Percentiles rank a stretch among this genome's conserved stretches.
Evolutionary conservation across 1,284 basidiomycete species (phyloP).

Genomic region (Neotropicomus parvogracilis): DNA sequence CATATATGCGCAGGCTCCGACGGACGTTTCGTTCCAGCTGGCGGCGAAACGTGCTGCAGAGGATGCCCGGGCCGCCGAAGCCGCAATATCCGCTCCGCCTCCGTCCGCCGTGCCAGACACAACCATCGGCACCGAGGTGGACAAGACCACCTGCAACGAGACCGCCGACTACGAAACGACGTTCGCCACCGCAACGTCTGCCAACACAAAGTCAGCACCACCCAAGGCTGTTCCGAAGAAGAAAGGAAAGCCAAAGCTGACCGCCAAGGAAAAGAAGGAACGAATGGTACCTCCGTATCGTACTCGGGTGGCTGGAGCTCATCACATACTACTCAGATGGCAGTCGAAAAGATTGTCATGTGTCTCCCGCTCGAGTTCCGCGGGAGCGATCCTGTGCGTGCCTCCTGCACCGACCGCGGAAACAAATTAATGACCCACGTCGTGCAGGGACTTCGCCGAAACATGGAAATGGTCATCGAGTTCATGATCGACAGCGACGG

Average conservation of each 20-base stretch:
- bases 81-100: constrained; percentile 15
- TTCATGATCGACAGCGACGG: constrained; percentile 56
- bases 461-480: constrained; percentile 77
- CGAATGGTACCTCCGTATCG: constrained; percentile 51
- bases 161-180: constrained; percentile 31
- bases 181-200: constrained; percentile 42
- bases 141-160: constrained; percentile 46
- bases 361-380: constrained; percentile 87
- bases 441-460: constrained; percentile 60
- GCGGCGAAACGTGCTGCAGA: constrained; percentile 59
- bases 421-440: not conserved
- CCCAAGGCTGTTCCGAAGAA: constrained; percentile 45
- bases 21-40: constrained; percentile 55
- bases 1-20: constrained; percentile 49
- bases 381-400: constrained; percentile 75
- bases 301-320: not conserved
- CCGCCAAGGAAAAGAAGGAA: constrained; percentile 80
- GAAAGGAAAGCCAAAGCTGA: constrained; percentile 66
- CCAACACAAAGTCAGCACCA: constrained; percentile 37
- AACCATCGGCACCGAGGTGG: constrained; percentile 25
- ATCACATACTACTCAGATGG: constrained; percentile 39
- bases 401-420: not conserved
- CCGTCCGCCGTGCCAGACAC: constrained; percentile 5
- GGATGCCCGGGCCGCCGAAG: constrained; percentile 39
- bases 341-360: constrained; percentile 72